Percentiles rank a stretch among this genome's conserved stretches.
These are phyloP conservation scores for Cyphellophora attinorum DNA, from an alignment of 2,329 filamentous ascomycete species.

Conservation along the genomic window DNA sequence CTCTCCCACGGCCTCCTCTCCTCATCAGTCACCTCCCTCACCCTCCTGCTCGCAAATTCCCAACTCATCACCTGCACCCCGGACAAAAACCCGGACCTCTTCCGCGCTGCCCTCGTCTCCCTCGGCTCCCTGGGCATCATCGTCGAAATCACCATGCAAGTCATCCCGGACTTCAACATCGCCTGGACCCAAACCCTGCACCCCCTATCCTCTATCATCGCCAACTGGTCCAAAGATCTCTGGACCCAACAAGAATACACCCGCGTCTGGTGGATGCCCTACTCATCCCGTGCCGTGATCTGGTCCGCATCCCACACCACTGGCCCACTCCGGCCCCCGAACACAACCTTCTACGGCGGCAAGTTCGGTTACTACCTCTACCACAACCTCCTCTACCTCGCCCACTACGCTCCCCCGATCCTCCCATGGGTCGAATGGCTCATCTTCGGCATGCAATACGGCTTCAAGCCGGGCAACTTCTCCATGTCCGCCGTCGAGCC, in stretches of 20 bases:
- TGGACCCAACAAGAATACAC: slow-evolving; percentile 86
- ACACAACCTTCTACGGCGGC: slow-evolving; percentile 69
- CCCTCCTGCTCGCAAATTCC: slow-evolving; percentile 75
- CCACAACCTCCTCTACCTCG: slow-evolving; percentile 76
- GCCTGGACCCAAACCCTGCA: slow-evolving; percentile 76
- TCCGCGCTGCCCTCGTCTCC: slow-evolving; percentile 77
- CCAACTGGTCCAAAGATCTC: slow-evolving; percentile 60
- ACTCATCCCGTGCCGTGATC: slow-evolving; percentile 75
- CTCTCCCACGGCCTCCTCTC: slow-evolving; percentile 75
- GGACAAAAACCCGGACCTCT: slow-evolving; percentile 64
- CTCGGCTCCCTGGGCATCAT: slow-evolving; percentile 87
- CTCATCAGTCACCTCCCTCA: slow-evolving; percentile 63
- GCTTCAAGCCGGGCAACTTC: slow-evolving; percentile 60
- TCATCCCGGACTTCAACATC: slow-evolving; percentile 72
- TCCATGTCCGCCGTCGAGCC: slow-evolving; percentile 68
- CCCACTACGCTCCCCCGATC: slow-evolving; percentile 67
- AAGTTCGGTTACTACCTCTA: slow-evolving; percentile 79
- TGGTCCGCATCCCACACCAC: slow-evolving; percentile 80
- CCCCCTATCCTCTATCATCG: slow-evolving; percentile 57
- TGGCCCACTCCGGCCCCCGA: slow-evolving; percentile 49
- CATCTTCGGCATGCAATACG: slow-evolving; percentile 95
- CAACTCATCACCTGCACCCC: slow-evolving; percentile 59
- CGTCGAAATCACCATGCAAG: slow-evolving; percentile 75
- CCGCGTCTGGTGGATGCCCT: slow-evolving; percentile 95
- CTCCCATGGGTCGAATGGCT: slow-evolving; percentile 91